A percentile compares a stretch with the other conserved stretches of the same genome.
These are phyloP conservation scores for Paralagenidium karlingii DNA, from an alignment of 352 stramenopile species.

Conservation along the genomic window DNA sequence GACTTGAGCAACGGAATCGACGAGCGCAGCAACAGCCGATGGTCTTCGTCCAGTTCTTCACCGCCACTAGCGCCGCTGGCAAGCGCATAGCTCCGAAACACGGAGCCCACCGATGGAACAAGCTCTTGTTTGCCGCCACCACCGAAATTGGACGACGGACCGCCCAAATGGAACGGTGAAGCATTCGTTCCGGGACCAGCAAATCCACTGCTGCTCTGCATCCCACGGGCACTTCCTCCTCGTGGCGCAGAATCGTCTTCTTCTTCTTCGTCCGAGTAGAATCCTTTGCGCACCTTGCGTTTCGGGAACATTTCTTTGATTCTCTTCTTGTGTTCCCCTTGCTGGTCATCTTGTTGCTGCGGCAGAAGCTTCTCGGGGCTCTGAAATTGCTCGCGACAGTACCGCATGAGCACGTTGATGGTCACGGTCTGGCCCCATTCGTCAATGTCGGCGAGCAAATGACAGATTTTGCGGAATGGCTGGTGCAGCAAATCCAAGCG, in stretches of 20 bases:
- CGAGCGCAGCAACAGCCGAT: conserved; percentile 90
- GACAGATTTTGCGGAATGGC: conserved; percentile 95
- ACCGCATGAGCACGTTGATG: conserved; percentile 91
- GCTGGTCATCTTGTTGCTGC: not conserved
- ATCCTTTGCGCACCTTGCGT: conserved; percentile 72
- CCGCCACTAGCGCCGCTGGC: conserved; percentile 28
- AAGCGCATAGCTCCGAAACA: conserved; percentile 57
- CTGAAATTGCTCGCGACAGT: conserved; percentile 93
- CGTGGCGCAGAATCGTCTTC: conserved; percentile 16
- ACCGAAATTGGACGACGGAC: conserved; percentile 7
- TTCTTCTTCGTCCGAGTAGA: conserved; percentile 97
- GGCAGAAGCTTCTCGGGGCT: conserved; percentile 65
- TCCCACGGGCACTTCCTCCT: not conserved
- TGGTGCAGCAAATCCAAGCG: conserved; percentile 91
- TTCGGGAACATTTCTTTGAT: conserved; percentile 45
- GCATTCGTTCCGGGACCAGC: too few species aligned
- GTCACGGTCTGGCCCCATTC: conserved; percentile 97
- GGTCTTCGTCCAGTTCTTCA: conserved; percentile 92
- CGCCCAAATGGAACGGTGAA: conserved; percentile 36
- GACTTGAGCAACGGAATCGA: conserved; percentile 95
- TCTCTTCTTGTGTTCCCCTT: conserved; percentile 11
- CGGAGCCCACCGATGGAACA: conserved; percentile 54
- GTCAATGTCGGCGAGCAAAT: conserved; percentile 97
- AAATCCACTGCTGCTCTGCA: too few species aligned
- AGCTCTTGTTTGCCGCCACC: too few species aligned